phyloP scores from a whole-genome alignment of 306 rosid species.

The Malus sieversii region DNA sequence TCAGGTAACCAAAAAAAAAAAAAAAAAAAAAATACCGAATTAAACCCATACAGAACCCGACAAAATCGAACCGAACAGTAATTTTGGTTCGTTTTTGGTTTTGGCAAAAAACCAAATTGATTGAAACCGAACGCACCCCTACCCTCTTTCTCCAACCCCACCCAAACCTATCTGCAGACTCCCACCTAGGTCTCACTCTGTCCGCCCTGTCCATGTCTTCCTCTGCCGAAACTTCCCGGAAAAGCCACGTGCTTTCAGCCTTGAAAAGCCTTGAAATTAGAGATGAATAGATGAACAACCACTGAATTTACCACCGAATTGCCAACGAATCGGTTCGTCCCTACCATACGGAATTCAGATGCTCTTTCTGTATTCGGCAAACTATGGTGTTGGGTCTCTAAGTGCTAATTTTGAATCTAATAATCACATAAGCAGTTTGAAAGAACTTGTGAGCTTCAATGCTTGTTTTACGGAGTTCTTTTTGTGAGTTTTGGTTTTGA shows the following conservation, averaged over 20 bases:
- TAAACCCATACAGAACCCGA: no score
- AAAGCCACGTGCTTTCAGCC: constrained; percentile 10
- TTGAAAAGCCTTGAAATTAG: neutral
- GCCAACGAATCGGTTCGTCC: no score
- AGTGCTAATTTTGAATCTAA: neutral
- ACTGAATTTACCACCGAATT: no score
- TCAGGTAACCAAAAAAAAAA: no score
- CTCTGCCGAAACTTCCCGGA: neutral
- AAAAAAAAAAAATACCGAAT: no score
- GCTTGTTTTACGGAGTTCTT: neutral
- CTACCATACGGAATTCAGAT: no score
- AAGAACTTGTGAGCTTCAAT: neutral
- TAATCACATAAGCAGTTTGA: neutral
- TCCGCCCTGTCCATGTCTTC: constrained; percentile 3
- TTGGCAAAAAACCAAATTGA: no score
- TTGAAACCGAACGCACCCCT: no score
- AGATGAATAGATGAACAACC: no score
- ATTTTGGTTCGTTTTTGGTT: no score
- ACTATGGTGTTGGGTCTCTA: neutral
- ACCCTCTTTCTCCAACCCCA: neutral
- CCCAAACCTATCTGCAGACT: neutral
- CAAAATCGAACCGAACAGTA: no score
- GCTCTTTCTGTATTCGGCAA: no score
- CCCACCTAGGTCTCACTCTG: neutral
- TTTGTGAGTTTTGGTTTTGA: neutral